Evolutionary conservation across 345 rosid species (phyloP).

Genomic region (Murraya paniculata): DNA sequence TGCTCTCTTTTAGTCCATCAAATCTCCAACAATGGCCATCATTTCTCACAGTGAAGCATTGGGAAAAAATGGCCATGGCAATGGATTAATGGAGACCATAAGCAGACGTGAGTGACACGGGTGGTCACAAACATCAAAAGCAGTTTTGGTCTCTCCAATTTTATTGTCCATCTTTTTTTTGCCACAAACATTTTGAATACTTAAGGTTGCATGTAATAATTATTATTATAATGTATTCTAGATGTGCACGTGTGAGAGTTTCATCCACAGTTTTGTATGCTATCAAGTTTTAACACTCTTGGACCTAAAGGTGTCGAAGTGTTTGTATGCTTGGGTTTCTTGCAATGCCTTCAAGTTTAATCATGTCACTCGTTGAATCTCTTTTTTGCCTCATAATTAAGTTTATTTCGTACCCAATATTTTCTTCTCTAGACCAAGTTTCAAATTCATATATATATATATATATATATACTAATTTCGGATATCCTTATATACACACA

Average conservation of each 20-base stretch:
- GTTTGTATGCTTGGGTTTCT: not conserved
- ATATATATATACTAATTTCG: no score
- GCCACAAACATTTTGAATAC: slow-evolving; percentile 4
- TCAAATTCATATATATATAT: no score
- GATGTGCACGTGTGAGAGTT: slow-evolving; percentile 62
- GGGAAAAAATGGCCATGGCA: slow-evolving; percentile 9
- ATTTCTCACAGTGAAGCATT: slow-evolving; percentile 21
- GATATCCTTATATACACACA: no score
- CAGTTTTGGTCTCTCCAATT: slow-evolving; percentile 13
- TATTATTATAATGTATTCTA: slow-evolving; percentile 10
- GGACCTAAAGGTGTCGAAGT: not conserved
- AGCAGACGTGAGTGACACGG: slow-evolving; percentile 38
- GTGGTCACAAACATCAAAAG: slow-evolving; percentile 26
- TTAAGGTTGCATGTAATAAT: slow-evolving; percentile 12
- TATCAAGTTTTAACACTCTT: slow-evolving; percentile 8
- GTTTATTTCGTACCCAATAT: not conserved
- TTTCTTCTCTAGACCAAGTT: not conserved
- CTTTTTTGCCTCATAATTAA: not conserved
- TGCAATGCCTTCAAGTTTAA: not conserved
- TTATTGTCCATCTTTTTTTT: not conserved
- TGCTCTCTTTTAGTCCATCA: slow-evolving; percentile 41
- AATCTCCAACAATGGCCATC: slow-evolving; percentile 37
- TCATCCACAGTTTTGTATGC: slow-evolving; percentile 12
- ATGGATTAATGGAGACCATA: slow-evolving; percentile 35
- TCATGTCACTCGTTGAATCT: slow-evolving; percentile 10